Evolutionary conservation across 179 eudicot genomes (phyloP).

Genomic region (Silene vulgaris): DNA sequence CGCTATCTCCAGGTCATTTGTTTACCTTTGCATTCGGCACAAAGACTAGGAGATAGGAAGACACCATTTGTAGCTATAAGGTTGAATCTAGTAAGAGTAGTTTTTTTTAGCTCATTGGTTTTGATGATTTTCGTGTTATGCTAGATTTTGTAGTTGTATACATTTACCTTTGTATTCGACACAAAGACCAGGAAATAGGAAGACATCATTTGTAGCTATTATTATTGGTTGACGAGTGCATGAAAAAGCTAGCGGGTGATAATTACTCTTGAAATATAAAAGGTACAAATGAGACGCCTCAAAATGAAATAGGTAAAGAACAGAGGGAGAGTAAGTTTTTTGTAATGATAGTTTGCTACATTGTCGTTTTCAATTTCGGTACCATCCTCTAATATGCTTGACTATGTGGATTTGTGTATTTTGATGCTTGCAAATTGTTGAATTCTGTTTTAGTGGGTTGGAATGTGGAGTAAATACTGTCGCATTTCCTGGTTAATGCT

Average conservation of each 20-base stretch:
- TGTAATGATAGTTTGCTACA: not conserved
- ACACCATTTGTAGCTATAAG: not conserved
- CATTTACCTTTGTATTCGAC: not conserved
- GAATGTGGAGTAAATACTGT: not conserved
- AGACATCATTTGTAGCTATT: not conserved
- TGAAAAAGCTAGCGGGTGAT: not conserved
- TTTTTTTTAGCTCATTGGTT: not conserved
- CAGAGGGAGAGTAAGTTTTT: not conserved
- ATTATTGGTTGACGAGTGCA: no score
- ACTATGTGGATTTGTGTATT: not conserved
- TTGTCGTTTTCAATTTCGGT: not conserved
- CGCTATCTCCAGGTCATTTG: not conserved
- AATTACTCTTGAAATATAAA: not conserved
- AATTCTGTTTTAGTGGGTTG: not conserved
- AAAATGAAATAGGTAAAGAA: not conserved
- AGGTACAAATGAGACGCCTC: not conserved
- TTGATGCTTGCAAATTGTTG: not conserved
- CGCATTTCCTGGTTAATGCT: not conserved
- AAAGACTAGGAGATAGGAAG: not conserved
- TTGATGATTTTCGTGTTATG: not conserved
- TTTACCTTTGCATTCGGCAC: not conserved
- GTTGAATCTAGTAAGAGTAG: not conserved
- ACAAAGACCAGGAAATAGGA: not conserved
- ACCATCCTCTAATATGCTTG: not conserved
- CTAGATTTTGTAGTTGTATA: not conserved